Base-by-base conservation (phyloP, 2,329 filamentous ascomycete species). In the Parascedosporium putredinis region DNA sequence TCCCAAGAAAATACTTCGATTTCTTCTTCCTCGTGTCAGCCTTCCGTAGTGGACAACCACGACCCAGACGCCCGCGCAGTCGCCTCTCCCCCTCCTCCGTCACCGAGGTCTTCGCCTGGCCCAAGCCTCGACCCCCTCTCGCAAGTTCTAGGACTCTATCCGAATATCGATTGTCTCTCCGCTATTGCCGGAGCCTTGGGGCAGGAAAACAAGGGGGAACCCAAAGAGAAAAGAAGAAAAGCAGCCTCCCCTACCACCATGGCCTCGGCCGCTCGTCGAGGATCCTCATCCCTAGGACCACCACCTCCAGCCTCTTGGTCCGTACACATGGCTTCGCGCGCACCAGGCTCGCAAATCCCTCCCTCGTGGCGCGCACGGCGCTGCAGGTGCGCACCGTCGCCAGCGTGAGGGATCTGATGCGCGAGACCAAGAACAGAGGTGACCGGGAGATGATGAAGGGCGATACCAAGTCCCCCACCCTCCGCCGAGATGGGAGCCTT, bases 351-450 rank as follows among this genome's bases (percentile, higher is more conserved):
- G 16, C 42, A 12, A 27, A 31, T 31, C 7, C 27, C 18, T 5
- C 16, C 7, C 23, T 29, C 9, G 27, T 18, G 10, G 12, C 24
- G 38, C 20, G 47, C n/a, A 20, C 47, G 23, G 43, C 47, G 25
- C 47, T 29, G 24, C 47, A 44, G 8, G 4, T 16, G 16, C 36
- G 47, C 23, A 27, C 38, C n/a, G 38, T 12, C 10, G 22, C 38
- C 10, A 50, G 20, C 47, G 27, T 45, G n/a, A 42, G 47, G 18
- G 38, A 50, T 34, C 38, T 29, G 14, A 33, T 34, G 14, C 47
- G 47, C 38, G 27, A 31, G 25, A 29, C 25, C 24, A 43, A 27
- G 24, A 12, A 22, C n/a, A 43, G 25, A 38, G 12, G 24, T 10
- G n/a, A 33, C 5, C 38, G 20, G 38, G 18, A 44, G 38, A 23